Evolutionary conservation across 2,329 filamentous ascomycete species (phyloP).

Genomic region (Ceratocystis cubensis): DNA sequence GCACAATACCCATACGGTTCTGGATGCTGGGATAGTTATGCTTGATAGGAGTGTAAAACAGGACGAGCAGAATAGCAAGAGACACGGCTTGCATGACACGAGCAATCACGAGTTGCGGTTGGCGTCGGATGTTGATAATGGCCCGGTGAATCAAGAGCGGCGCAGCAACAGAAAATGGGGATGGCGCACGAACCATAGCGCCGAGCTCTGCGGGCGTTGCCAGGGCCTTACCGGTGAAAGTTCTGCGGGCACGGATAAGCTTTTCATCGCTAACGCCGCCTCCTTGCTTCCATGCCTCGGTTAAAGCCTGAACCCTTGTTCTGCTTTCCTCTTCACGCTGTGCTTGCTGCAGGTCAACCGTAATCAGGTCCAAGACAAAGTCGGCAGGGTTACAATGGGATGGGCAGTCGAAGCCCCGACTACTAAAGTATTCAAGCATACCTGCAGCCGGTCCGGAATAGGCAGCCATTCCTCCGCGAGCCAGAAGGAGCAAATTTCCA

Average conservation of each 20-base stretch:
- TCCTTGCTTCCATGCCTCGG: constrained; percentile 41
- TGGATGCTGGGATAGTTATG: constrained; percentile 59
- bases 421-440: constrained; percentile 54
- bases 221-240: constrained; percentile 28
- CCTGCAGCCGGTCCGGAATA: constrained; percentile 51
- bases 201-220: constrained; percentile 61
- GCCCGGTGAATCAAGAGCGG: constrained; percentile 56
- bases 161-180: constrained; percentile 49
- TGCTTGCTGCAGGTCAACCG: constrained; percentile 57
- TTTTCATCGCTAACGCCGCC: background rate
- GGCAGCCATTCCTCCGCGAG: constrained; percentile 54
- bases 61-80: constrained; percentile 47
- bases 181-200: constrained; percentile 49
- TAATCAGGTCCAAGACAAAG: constrained; percentile 65
- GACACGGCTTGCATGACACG: constrained; percentile 56
- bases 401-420: constrained; percentile 51
- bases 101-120: constrained; percentile 51
- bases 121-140: constrained; percentile 54
- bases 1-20: constrained; percentile 59
- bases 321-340: constrained; percentile 50
- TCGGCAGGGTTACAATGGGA: constrained; percentile 63
- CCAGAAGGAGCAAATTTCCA: constrained; percentile 57
- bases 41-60: constrained; percentile 61
- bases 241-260: background rate
- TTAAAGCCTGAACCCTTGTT: constrained; percentile 47